Conservation (phyloP, 1,284 basidiomycete genomes). For the Retiboletus flavoniger region DNA sequence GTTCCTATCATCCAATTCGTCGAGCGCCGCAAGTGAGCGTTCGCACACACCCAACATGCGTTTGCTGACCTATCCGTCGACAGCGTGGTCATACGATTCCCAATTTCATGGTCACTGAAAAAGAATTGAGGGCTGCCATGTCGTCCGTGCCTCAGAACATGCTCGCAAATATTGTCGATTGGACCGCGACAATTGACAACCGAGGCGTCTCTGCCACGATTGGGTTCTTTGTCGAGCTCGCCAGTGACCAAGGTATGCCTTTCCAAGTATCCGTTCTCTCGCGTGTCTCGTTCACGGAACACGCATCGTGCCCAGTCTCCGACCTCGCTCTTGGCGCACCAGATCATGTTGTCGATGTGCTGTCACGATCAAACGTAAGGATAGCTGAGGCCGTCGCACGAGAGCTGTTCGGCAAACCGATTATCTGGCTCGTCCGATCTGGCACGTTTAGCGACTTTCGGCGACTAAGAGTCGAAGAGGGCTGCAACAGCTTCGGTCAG, state of each 20-base stretch:
- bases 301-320: background rate
- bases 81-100: slow-evolving; percentile 13
- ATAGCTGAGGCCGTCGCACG: background rate
- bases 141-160: background rate
- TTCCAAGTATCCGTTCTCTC: background rate
- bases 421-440: slow-evolving; percentile 13
- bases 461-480: slow-evolving; percentile 20
- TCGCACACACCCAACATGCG: too few relatives aligned
- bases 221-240: slow-evolving; percentile 21
- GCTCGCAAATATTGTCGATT: slow-evolving; percentile 11
- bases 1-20: too few relatives aligned
- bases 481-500: slow-evolving; percentile 9
- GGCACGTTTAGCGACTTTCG: slow-evolving; percentile 24
- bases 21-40: too few relatives aligned
- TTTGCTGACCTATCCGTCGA: background rate
- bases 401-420: slow-evolving; percentile 8
- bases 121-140: slow-evolving; percentile 9
- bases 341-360: slow-evolving; percentile 2
- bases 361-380: slow-evolving; percentile 6
- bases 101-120: slow-evolving; percentile 11
- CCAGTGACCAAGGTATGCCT: slow-evolving; percentile 1
- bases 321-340: background rate
- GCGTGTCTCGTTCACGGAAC: background rate
- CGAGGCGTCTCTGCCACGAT: slow-evolving; percentile 11
- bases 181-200: slow-evolving; percentile 20